Base-by-base conservation (phyloP, 1,284 basidiomycete genomes). In the Rhodotorula sp. region DNA sequence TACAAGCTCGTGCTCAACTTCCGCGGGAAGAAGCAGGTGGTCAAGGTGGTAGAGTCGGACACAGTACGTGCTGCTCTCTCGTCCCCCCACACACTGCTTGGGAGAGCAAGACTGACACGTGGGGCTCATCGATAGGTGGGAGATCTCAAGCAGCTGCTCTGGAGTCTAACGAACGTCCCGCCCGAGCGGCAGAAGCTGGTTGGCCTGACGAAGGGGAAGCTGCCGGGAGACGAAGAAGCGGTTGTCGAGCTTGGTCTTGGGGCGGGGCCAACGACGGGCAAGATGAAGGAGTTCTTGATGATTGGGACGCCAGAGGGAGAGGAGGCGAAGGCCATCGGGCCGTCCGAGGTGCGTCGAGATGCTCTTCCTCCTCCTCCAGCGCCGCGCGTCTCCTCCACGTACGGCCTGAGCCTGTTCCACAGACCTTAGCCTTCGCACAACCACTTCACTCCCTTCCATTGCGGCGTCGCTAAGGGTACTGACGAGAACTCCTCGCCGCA, bases 121-220 rank as follows among this genome's bases (percentile, higher is more conserved):
- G 28, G n/a, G 11, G 7, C 52, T 20, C 26, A 16, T 11, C 8
- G 13, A 24, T n/a, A 66, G 65, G 58, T 72, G 18, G 73, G 73
- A 0, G 73, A 74, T 56, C 59, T 76, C 26, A 78, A 81, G 62
- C 68, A 71, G 8, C 62, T 79, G 26, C 80, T 96, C 50, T 85
- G 88, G 72, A 84, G 82, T 46, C 79, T 92, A 66, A 95, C 92
- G 2, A 85, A 84, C 67, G 91, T 96, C 2, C 91, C 92, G 5
- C 85, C 88, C 34, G 90, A 90, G 73, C 84, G 92, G 24, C 92
- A 95, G 82, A 95, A 96, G 83, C 88, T 95, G 64, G 83, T 94
- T 20, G 91, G 91, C 2, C 81, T 95, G 37, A 87, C 90, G 48
- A 91, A 91, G 76, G 90, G 91, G 48, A 93, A 91, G 79, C 81